Evolutionary conservation across 106 monocot genomes (phyloP).

Genomic region (Agapanthus africanus): DNA sequence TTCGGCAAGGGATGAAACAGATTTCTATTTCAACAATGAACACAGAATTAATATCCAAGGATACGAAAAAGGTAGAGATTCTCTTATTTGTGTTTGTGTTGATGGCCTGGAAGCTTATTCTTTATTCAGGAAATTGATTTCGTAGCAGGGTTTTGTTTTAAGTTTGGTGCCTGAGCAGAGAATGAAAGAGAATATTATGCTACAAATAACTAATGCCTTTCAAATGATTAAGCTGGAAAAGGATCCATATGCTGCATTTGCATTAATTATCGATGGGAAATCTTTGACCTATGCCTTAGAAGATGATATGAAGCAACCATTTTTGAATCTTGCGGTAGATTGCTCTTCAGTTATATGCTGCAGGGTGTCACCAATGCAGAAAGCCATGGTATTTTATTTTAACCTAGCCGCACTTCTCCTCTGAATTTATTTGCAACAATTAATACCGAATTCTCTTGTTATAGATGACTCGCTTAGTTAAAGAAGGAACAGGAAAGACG

Average conservation of each 20-base stretch:
- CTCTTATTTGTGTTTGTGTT: background rate
- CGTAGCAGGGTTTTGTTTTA: slow-evolving; percentile 18
- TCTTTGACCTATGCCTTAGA: slow-evolving; percentile 63
- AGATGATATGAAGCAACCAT: slow-evolving; percentile 60
- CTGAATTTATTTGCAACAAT: background rate
- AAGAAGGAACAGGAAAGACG: slow-evolving; percentile 57
- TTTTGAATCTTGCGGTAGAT: slow-evolving; percentile 54
- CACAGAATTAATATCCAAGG: slow-evolving; percentile 17
- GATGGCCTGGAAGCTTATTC: background rate
- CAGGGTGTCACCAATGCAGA: slow-evolving; percentile 81
- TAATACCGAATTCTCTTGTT: background rate
- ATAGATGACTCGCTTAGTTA: slow-evolving; percentile 78
- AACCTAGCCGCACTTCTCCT: too few relatives aligned
- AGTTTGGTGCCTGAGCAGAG: slow-evolving; percentile 35
- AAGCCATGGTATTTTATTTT: slow-evolving; percentile 46
- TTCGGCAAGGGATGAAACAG: slow-evolving; percentile 84
- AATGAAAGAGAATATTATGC: slow-evolving; percentile 43
- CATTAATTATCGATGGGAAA: slow-evolving; percentile 86
- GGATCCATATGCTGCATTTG: slow-evolving; percentile 76
- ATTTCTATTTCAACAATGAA: slow-evolving; percentile 41
- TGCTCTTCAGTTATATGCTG: slow-evolving; percentile 88
- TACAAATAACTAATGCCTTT: slow-evolving; percentile 65
- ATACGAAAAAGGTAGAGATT: slow-evolving; percentile 29
- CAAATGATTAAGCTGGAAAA: slow-evolving; percentile 61
- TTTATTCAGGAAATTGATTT: slow-evolving; percentile 15